Percentiles rank a stretch among this genome's conserved stretches.
These are phyloP conservation scores for Rhizomucor miehei DNA, from an alignment of 371 early-diverging fungal species.

Conservation along the genomic window DNA sequence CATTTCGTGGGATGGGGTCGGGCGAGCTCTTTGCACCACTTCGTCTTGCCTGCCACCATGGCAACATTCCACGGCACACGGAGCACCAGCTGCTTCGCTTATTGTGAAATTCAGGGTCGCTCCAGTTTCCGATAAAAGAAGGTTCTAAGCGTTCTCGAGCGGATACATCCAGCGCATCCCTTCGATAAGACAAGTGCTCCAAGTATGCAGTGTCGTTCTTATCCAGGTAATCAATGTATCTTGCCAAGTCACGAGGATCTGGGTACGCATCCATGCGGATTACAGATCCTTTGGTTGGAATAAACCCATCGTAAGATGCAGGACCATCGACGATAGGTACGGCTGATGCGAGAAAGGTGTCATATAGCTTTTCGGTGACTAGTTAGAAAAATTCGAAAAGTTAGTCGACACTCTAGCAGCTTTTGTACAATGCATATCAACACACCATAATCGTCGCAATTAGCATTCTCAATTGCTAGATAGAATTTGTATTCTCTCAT, in stretches of 20 bases:
- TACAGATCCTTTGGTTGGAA: constrained; percentile 27
- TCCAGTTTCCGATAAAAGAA: constrained; percentile 29
- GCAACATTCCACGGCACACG: constrained; percentile 30
- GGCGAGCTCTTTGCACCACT: background rate
- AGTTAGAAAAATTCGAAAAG: no score
- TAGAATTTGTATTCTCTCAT: constrained; percentile 42
- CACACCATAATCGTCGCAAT: constrained; percentile 42
- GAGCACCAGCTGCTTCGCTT: constrained; percentile 33
- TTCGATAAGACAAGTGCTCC: constrained; percentile 27
- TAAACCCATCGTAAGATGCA: constrained; percentile 26
- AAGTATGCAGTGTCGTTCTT: constrained; percentile 35
- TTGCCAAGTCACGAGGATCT: constrained; percentile 37
- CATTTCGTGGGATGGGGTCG: background rate
- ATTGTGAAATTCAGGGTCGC: constrained; percentile 17
- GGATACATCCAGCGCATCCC: constrained; percentile 21
- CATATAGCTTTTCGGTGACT: constrained; percentile 40
- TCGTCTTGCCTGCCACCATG: constrained; percentile 25
- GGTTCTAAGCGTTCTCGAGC: constrained; percentile 26
- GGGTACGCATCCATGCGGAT: constrained; percentile 41
- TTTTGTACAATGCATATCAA: background rate
- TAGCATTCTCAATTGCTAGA: constrained; percentile 38
- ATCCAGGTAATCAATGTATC: constrained; percentile 32
- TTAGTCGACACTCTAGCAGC: no score
- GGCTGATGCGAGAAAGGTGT: constrained; percentile 20
- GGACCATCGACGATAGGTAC: constrained; percentile 35